These are phyloP conservation scores for Asterophora parasitica DNA, from an alignment of 768 basidiomycete genomes.

Conservation along the genomic window DNA sequence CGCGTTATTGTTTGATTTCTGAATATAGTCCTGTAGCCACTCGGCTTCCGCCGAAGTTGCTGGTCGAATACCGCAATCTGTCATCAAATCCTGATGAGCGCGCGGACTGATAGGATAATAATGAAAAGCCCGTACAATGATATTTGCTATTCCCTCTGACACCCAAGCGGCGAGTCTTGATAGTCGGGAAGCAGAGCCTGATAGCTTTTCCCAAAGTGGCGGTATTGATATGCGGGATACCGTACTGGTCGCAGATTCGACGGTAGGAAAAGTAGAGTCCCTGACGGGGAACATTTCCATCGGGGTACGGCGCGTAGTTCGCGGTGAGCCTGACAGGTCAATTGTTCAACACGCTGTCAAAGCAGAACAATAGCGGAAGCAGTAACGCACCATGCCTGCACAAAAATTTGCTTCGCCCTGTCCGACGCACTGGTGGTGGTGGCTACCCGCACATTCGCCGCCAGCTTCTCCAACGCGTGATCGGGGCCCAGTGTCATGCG, in stretches of 20 bases:
- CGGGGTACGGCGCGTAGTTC: conserved; percentile 87
- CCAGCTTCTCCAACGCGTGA: conserved; percentile 79
- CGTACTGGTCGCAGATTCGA: conserved; percentile 87
- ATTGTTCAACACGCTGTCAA: conserved; percentile 2
- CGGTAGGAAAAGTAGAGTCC: conserved; percentile 93
- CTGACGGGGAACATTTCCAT: conserved; percentile 91
- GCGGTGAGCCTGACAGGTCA: conserved; percentile 62
- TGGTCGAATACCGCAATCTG: conserved; percentile 90
- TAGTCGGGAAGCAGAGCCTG: conserved; percentile 86
- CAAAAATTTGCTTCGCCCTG: conserved; percentile 88
- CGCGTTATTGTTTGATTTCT: conserved; percentile 84
- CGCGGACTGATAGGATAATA: conserved; percentile 26
- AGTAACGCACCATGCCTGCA: conserved; percentile 77
- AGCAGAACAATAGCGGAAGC: conserved; percentile 4
- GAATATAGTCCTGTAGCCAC: conserved; percentile 88
- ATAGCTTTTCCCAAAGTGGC: conserved; percentile 95
- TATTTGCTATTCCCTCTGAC: conserved; percentile 96
- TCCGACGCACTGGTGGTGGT: conserved; percentile 91
- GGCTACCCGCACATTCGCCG: conserved; percentile 81
- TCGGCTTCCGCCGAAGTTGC: conserved; percentile 89
- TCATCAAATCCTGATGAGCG: conserved; percentile 29
- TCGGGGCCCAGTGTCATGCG: conserved; percentile 74
- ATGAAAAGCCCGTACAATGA: conserved; percentile 62
- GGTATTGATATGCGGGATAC: conserved; percentile 92
- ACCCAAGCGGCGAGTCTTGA: conserved; percentile 91